These are phyloP conservation scores for Pseudevernia furfuracea DNA, from an alignment of 495 filamentous ascomycete species.

Conservation along the genomic window DNA sequence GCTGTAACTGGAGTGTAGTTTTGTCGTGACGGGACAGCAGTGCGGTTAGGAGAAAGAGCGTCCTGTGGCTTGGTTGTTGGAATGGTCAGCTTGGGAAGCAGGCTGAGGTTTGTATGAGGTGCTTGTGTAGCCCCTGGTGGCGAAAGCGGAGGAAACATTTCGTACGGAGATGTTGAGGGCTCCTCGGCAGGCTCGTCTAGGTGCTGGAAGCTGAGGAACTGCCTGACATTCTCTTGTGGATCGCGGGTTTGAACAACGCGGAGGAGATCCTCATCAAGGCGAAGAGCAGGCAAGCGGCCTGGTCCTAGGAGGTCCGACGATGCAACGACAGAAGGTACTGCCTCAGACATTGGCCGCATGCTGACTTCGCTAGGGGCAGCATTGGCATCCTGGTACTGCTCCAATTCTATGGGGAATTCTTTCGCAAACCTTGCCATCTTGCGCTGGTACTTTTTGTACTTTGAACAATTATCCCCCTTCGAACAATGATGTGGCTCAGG, in stretches of 20 bases:
- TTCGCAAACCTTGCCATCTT: constrained; percentile 58
- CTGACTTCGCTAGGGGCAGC: constrained; percentile 20
- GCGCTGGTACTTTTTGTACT: constrained; percentile 66
- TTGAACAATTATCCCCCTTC: constrained; percentile 83
- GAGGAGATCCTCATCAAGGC: constrained; percentile 63
- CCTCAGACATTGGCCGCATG: constrained; percentile 34
- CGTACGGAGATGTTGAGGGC: constrained; percentile 37
- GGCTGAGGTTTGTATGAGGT: constrained; percentile 38
- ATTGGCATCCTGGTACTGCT: constrained; percentile 29
- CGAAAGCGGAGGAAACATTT: constrained; percentile 40
- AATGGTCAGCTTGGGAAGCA: constrained; percentile 53
- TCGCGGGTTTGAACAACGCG: constrained; percentile 60
- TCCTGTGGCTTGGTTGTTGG: constrained; percentile 38
- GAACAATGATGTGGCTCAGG: constrained; percentile 79
- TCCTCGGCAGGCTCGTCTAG: constrained; percentile 41
- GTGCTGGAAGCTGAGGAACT: constrained; percentile 77
- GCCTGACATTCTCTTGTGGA: constrained; percentile 82
- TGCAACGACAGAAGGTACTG: constrained; percentile 67
- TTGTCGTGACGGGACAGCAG: constrained; percentile 28
- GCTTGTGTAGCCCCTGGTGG: constrained; percentile 40
- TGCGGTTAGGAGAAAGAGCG: constrained; percentile 38
- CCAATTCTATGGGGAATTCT: constrained; percentile 56
- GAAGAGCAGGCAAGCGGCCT: constrained; percentile 49
- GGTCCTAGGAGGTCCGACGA: constrained; percentile 84
- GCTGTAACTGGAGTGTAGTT: constrained; percentile 24